A percentile compares a stretch with the other conserved stretches of the same genome.
phyloP scores from a whole-genome alignment of 2,329 filamentous ascomycete species.

The Trichoderma breve region DNA sequence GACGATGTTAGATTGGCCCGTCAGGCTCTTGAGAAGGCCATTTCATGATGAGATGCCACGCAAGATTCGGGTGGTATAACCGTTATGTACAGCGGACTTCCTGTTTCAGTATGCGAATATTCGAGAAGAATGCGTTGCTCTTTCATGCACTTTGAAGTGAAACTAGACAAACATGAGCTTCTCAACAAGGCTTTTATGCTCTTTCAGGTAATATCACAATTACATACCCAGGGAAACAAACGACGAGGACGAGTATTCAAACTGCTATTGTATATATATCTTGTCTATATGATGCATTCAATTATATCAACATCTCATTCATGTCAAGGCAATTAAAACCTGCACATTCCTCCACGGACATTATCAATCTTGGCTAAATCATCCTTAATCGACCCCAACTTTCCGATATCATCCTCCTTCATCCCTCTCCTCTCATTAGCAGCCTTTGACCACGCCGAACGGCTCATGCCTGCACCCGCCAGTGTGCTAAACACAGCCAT shows the following conservation, averaged over 20 bases:
- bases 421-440: slow-evolving; percentile 23
- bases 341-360: slow-evolving; percentile 11
- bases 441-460: slow-evolving; percentile 17
- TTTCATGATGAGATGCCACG: background rate
- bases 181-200: no score
- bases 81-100: no score
- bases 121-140: no score
- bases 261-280: no score
- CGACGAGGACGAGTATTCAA: no score
- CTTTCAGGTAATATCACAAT: no score
- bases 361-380: slow-evolving; percentile 20
- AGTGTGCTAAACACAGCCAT: slow-evolving; percentile 27
- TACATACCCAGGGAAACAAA: no score
- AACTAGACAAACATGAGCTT: no score
- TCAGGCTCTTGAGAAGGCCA: background rate
- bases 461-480: slow-evolving; percentile 22
- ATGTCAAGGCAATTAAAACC: background rate
- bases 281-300: no score
- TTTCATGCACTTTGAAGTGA: no score
- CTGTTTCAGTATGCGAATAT: no score
- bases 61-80: background rate
- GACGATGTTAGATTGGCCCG: background rate
- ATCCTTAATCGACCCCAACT: slow-evolving; percentile 23
- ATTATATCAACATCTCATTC: no score
- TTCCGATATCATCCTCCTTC: slow-evolving; percentile 18